Evolutionary conservation across 208 protist genomes (phyloP).

Genomic region (Crithidia expoeki): DNA sequence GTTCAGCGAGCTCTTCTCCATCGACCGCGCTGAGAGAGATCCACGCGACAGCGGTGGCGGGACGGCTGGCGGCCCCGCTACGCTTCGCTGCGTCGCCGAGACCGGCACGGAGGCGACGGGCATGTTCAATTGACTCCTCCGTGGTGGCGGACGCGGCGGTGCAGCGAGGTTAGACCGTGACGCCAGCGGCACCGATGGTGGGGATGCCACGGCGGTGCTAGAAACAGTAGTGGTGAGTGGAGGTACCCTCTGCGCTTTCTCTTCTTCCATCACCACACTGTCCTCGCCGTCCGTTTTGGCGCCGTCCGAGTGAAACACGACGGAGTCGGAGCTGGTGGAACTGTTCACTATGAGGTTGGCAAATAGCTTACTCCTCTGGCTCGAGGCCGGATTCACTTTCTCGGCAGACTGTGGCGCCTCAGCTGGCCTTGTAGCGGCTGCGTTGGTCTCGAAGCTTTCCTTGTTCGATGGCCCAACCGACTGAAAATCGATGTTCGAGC

Average conservation of each 20-base stretch:
- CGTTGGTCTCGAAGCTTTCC: not conserved
- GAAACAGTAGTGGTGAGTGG: not conserved
- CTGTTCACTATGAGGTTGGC: constrained; percentile 22
- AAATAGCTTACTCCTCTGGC: constrained; percentile 13
- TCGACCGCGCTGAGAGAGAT: not conserved
- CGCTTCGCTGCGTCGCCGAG: not conserved
- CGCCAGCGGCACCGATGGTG: not conserved
- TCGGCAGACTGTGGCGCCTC: too few relatives aligned
- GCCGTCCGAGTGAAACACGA: constrained; percentile 14
- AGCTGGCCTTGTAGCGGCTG: not conserved
- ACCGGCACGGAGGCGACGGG: constrained; percentile 1
- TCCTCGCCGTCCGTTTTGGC: constrained; percentile 7
- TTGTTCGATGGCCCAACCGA: not conserved
- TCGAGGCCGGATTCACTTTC: not conserved
- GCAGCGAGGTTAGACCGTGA: not conserved
- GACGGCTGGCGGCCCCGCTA: not conserved
- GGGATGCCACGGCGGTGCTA: not conserved
- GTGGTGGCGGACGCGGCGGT: constrained; percentile 6
- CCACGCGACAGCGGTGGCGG: not conserved
- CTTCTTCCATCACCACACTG: not conserved
- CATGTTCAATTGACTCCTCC: not conserved
- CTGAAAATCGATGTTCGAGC: constrained; percentile 12
- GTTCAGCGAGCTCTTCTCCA: constrained; percentile 3
- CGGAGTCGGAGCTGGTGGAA: constrained; percentile 21
- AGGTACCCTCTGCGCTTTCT: not conserved